These are phyloP conservation scores for Rhinocladiella mackenziei DNA, from an alignment of 2,329 filamentous ascomycete genomes.

Conservation along the genomic window DNA sequence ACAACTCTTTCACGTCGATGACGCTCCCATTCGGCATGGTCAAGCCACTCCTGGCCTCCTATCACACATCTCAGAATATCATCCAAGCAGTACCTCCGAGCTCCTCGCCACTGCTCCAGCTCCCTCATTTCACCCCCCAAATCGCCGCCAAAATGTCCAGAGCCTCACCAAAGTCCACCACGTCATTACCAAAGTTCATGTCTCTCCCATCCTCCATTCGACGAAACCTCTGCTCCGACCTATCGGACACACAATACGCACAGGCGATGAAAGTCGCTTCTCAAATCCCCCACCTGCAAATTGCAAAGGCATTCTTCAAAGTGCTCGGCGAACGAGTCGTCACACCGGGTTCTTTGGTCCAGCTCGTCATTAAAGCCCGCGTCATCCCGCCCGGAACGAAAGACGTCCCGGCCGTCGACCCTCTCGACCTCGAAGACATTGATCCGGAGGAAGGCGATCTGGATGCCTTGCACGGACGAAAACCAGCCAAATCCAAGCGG, in stretches of 20 bases:
- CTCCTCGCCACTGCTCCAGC: constrained; percentile 82
- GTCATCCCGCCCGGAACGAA: constrained; percentile 80
- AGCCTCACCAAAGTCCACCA: constrained; percentile 68
- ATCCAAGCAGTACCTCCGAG: constrained; percentile 84
- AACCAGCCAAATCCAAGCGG: constrained; percentile 58
- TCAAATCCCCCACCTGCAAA: constrained; percentile 76
- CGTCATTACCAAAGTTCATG: constrained; percentile 86
- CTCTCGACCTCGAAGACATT: constrained; percentile 79
- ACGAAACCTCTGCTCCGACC: constrained; percentile 59
- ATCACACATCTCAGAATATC: constrained; percentile 76
- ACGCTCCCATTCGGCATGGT: constrained; percentile 83
- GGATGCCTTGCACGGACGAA: constrained; percentile 75
- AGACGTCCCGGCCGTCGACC: constrained; percentile 68
- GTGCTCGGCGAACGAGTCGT: constrained; percentile 91
- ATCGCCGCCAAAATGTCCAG: constrained; percentile 48
- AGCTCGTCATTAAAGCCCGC: constrained; percentile 90
- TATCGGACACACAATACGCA: constrained; percentile 72
- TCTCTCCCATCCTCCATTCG: constrained; percentile 70
- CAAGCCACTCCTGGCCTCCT: constrained; percentile 74
- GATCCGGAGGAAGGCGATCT: constrained; percentile 91
- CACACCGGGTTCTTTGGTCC: constrained; percentile 86
- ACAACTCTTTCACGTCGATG: constrained; percentile 81
- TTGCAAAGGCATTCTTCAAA: constrained; percentile 97
- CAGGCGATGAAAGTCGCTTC: constrained; percentile 71
- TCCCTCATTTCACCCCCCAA: constrained; percentile 75